phyloP scores from a whole-genome alignment of 306 rosid genomes.

The Rosa persica region DNA sequence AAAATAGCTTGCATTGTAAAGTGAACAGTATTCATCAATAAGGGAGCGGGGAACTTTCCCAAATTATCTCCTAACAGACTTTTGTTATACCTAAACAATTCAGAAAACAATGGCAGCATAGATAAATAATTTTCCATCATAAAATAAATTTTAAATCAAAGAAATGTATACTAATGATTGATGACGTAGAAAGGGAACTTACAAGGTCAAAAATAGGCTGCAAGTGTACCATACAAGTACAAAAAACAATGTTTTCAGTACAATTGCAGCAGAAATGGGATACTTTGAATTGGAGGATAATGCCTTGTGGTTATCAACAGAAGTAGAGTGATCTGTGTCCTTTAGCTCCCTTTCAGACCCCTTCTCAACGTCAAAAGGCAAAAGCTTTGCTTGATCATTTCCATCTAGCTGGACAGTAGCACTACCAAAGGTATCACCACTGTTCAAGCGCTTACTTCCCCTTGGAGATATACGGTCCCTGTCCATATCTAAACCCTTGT shows the following conservation, averaged over 20 bases:
- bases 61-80: constrained; percentile 82
- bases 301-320: constrained; percentile 38
- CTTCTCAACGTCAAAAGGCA: constrained; percentile 67
- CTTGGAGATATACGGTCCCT: constrained; percentile 37
- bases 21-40: constrained; percentile 86
- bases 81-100: constrained; percentile 82
- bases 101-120: constrained; percentile 15
- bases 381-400: constrained; percentile 49
- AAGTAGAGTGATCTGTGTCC: constrained; percentile 33
- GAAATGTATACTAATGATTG: constrained; percentile 6
- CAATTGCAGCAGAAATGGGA: constrained; percentile 47
- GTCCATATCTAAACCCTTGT: constrained; percentile 39
- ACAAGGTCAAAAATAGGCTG: constrained; percentile 95
- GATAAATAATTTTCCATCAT: constrained; percentile 8
- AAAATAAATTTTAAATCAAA: constrained; percentile 12
- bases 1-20: constrained; percentile 88
- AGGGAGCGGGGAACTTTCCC: constrained; percentile 98
- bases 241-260: constrained; percentile 82
- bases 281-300: constrained; percentile 29
- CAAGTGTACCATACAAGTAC: constrained; percentile 84
- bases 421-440: constrained; percentile 47
- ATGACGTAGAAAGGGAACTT: constrained; percentile 47
- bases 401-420: constrained; percentile 44
- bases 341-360: constrained; percentile 38
- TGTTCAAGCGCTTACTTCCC: constrained; percentile 44